A percentile compares a stretch with the other conserved stretches of the same genome.
Evolutionary conservation across 495 filamentous ascomycete genomes (phyloP).

Genomic region (Lasiosphaeriaceae sp.): DNA sequence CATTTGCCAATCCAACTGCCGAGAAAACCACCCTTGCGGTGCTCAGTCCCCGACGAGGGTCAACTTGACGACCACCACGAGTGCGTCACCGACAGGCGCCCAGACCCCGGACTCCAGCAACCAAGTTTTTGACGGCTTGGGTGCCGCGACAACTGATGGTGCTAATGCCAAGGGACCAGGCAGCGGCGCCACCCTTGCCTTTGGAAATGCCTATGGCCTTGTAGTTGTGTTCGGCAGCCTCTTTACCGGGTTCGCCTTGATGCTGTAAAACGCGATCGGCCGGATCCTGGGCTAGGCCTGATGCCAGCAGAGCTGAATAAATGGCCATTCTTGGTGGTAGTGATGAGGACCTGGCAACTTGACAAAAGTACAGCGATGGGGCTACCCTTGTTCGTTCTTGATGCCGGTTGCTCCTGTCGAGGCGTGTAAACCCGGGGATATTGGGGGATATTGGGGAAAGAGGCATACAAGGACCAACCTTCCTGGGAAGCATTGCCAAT

Average conservation of each 20-base stretch:
- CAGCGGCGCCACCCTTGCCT: slow-evolving; percentile 38
- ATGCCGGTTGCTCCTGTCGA: too few species aligned
- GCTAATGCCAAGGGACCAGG: slow-evolving; percentile 11
- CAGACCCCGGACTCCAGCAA: slow-evolving; percentile 32
- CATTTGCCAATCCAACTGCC: slow-evolving; percentile 60
- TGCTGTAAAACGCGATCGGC: slow-evolving; percentile 43
- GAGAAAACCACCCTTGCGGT: slow-evolving; percentile 72
- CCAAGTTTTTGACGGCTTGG: slow-evolving; percentile 48
- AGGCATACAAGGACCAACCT: not conserved
- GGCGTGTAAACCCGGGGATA: too few species aligned
- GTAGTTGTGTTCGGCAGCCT: slow-evolving; percentile 53
- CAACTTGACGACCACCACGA: slow-evolving; percentile 55
- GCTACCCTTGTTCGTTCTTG: too few species aligned
- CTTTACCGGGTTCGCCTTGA: slow-evolving; percentile 59
- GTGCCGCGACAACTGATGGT: slow-evolving; percentile 20
- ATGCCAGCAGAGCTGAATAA: not conserved
- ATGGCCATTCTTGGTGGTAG: not conserved
- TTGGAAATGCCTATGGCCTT: slow-evolving; percentile 58
- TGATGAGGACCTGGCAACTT: not conserved
- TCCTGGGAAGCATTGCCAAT: not conserved
- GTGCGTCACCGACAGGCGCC: slow-evolving; percentile 37
- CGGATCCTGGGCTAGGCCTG: not conserved
- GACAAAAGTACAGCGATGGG: too few species aligned
- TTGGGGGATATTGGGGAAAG: not conserved
- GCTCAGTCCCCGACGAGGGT: slow-evolving; percentile 62